These are phyloP conservation scores for Cubamyces lactineus DNA, from an alignment of 768 basidiomycete species.

Conservation along the genomic window DNA sequence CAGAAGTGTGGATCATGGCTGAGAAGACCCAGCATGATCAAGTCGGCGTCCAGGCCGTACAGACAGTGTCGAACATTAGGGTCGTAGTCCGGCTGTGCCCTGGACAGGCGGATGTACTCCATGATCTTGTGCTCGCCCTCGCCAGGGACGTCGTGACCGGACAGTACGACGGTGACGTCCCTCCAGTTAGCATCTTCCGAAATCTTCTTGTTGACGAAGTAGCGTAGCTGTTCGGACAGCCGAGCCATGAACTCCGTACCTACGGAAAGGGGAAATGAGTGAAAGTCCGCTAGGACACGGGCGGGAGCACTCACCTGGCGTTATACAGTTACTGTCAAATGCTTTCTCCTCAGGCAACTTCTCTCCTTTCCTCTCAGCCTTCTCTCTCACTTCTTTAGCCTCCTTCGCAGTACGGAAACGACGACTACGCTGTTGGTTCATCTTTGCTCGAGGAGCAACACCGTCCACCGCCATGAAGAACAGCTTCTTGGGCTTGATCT, in stretches of 20 bases:
- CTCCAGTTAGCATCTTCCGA: constrained; percentile 96
- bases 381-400: constrained; percentile 82
- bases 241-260: constrained; percentile 96
- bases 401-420: constrained; percentile 96
- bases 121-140: constrained; percentile 99
- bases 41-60: constrained; percentile 96
- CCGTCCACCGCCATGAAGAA: constrained; percentile 99
- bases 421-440: constrained; percentile 97
- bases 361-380: constrained; percentile 88
- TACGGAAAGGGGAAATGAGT: constrained; percentile 32
- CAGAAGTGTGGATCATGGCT: constrained; percentile 99
- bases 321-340: constrained; percentile 98
- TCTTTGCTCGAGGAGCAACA: constrained; percentile 96
- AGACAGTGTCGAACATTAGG: constrained; percentile 97
- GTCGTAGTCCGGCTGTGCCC: constrained; percentile 95
- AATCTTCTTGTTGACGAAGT: constrained; percentile 98
- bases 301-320: constrained; percentile 71
- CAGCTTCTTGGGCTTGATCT: constrained; percentile 96
- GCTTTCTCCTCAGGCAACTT: constrained; percentile 91
- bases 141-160: constrained; percentile 97
- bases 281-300: too few relatives aligned
- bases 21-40: constrained; percentile 96
- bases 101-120: constrained; percentile 95
- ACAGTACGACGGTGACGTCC: constrained; percentile 87
- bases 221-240: constrained; percentile 89